Base-by-base conservation (phyloP, 139 green algal genomes). In the Volvox africanus region DNA sequence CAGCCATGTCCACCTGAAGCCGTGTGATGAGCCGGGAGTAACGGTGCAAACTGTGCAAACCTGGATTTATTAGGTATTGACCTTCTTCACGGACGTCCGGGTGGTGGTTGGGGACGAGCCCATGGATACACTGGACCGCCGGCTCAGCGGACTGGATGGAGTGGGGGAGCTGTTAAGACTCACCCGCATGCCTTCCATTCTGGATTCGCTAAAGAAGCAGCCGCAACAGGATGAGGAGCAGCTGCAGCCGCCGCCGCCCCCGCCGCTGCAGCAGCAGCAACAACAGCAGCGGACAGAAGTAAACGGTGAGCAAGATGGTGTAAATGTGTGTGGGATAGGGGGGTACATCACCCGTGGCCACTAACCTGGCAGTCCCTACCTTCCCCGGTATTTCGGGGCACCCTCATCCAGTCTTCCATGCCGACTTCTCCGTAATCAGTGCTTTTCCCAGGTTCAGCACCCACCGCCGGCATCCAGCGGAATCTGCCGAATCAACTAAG, bases 11-110 rank as follows among this genome's bases (percentile, higher is more conserved):
- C n/a, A n/a, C n/a, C n/a, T n/a, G n/a, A n/a, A n/a, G n/a, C n/a
- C n/a, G n/a, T n/a, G n/a, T n/a, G n/a, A n/a, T n/a, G n/a, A n/a
- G n/a, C n/a, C n/a, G n/a, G n/a, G n/a, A n/a, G 9, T 55, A 55
- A 55, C 44, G 44, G 9, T 55, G 44, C 9, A 9, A 5, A 55
- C 44, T 55, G 44, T 55, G 44, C 44, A 55, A 55, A 55, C 44
- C 44, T 55, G 44, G 44, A 55, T 55, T 9, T 55, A 9, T 55
- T 62, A 88, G 82, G 83, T 89, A 2, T 68, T 89, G 19, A 89
- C 83, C 83, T 89, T 89, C 83, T 89, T 89, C 83, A 89, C 83
- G 5, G 83, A 89, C 67, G 83, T 32, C 9, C 36, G 24, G 33
- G 83, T 89, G 22, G 28, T 89, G 83, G 67, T 80, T 36, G 83